These are phyloP conservation scores for Elsinoe batatas DNA, from an alignment of 2,329 filamentous ascomycete genomes.

Conservation along the genomic window DNA sequence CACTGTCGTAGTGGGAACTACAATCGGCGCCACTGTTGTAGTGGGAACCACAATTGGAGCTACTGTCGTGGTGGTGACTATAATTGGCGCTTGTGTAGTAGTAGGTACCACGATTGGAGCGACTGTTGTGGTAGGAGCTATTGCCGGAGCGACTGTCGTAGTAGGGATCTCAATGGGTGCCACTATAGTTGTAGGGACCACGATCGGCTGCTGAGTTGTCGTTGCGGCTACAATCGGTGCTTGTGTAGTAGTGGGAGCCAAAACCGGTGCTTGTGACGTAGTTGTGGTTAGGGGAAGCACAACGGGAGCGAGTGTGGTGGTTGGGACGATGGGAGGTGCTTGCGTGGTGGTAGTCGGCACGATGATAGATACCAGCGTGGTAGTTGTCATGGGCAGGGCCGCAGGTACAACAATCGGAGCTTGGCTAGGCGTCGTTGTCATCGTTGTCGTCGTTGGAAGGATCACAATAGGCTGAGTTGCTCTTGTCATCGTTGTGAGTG, in stretches of 20 bases:
- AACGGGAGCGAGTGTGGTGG: neutral
- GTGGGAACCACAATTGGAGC: neutral
- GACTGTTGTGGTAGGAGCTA: neutral
- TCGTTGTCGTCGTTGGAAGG: too few relatives aligned
- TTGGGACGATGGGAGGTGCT: neutral
- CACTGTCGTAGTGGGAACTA: neutral
- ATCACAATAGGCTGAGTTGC: neutral
- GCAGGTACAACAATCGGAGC: too few relatives aligned
- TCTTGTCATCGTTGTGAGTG: neutral
- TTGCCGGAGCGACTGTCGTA: neutral
- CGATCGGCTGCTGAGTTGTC: neutral
- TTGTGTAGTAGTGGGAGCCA: neutral
- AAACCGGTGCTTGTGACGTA: neutral
- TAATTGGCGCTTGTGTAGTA: neutral
- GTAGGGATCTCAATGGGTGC: neutral
- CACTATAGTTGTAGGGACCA: neutral
- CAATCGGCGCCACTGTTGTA: neutral
- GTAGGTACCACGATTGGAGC: neutral
- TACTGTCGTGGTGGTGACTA: neutral
- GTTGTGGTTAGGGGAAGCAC: neutral
- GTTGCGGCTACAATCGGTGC: neutral
- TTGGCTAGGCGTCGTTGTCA: too few relatives aligned
- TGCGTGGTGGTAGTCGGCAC: neutral
- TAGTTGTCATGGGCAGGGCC: neutral
- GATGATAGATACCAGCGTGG: neutral